A percentile compares a stretch with the other conserved stretches of the same genome.
These are phyloP conservation scores for Tuber borchii DNA, from an alignment of 495 filamentous ascomycete species.

Conservation along the genomic window DNA sequence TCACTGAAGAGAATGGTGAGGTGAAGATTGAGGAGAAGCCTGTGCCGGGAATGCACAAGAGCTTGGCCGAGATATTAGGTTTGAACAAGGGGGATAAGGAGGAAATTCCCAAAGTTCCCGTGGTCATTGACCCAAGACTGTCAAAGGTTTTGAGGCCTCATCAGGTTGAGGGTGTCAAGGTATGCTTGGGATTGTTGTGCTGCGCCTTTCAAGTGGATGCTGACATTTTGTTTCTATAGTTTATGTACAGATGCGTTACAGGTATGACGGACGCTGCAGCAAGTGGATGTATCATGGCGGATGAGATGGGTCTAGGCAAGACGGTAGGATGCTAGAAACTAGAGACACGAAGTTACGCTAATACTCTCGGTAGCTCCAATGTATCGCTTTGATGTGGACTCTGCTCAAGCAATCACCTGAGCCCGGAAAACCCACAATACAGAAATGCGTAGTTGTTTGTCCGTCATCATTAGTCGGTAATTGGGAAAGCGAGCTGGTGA, in stretches of 20 bases:
- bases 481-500: constrained; percentile 91
- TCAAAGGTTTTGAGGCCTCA: constrained; percentile 90
- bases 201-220: background rate
- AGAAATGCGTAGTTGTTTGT: constrained; percentile 98
- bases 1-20: constrained; percentile 51
- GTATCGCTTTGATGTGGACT: constrained; percentile 86
- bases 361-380: constrained; percentile 53
- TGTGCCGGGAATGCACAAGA: constrained; percentile 67
- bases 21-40: constrained; percentile 46
- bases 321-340: constrained; percentile 53
- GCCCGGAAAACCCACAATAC: constrained; percentile 84
- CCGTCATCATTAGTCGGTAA: constrained; percentile 94
- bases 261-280: constrained; percentile 90
- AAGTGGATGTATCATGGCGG: constrained; percentile 98
- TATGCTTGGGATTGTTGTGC: constrained; percentile 28
- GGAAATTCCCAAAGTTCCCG: constrained; percentile 79
- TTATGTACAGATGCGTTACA: constrained; percentile 88
- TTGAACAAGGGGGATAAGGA: constrained; percentile 81
- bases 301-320: constrained; percentile 98
- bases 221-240: constrained; percentile 45
- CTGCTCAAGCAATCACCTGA: constrained; percentile 91
- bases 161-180: constrained; percentile 96
- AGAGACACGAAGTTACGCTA: constrained; percentile 52
- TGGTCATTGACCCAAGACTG: constrained; percentile 90
- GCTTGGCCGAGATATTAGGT: constrained; percentile 89